Base-by-base conservation (phyloP, 495 filamentous ascomycete genomes). In the Hypoxylon cercidicola region DNA sequence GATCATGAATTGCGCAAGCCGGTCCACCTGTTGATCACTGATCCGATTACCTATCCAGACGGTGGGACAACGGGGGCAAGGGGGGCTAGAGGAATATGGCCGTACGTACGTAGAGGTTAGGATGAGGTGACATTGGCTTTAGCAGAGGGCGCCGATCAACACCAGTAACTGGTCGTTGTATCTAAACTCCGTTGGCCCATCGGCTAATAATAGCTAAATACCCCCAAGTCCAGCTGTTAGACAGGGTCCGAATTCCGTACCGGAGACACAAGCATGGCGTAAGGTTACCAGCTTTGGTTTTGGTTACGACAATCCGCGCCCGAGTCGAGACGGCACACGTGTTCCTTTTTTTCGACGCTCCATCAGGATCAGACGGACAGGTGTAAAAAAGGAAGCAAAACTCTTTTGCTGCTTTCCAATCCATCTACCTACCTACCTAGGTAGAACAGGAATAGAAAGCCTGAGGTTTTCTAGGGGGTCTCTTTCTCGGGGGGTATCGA, bases 11-110 rank as follows among this genome's bases (percentile, higher is more conserved):
- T 20, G 46, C 46, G 44, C 40, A 66, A 52, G 51, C 25, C 4
- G n/a, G 12, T 18, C 49, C 16, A 56, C 44, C 21, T 50, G 52
- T 30, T 53, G 52, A 61, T 66, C 63, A 61, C 19, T 39, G 57
- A 66, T 57, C 56, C 30, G 46, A 56, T 61, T n/a, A n/a, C n/a
- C n/a, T 46, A 12, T 19, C 32, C 58, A 19, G 34, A 51, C 13
- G 20, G 51, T 51, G 48, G 58, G 32, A 49, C 25, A 28, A 28
- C 7, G 25, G 25, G 25, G 25, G 25, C 25, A 28, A n/a, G n/a
- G n/a, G n/a, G n/a, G n/a, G 25, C 25, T 28, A 3, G 3, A 28
- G 25, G 25, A 28, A 28, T 28, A 28, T 3, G 7, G 25, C 7
- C 20, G 43, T 45, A 45, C 18, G 4, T 37, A 41, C 13, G 19